These are phyloP conservation scores for Aspergillus fumigatus DNA, from an alignment of 2,329 filamentous ascomycete genomes.

Conservation along the genomic window DNA sequence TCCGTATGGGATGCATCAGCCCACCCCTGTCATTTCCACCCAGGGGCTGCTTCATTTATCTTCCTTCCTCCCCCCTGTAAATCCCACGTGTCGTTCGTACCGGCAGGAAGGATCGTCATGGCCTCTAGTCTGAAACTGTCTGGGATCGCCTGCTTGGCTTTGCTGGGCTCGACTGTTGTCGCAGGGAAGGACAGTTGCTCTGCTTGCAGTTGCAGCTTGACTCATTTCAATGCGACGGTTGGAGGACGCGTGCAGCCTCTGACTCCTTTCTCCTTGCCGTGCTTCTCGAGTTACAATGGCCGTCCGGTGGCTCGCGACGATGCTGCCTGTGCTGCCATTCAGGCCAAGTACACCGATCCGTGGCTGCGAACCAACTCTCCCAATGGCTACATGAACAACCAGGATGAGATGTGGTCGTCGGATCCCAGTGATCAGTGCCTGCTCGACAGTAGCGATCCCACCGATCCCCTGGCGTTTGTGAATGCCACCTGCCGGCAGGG, in stretches of 20 bases:
- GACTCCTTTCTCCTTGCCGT: constrained; percentile 10
- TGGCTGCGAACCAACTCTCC: constrained; percentile 11
- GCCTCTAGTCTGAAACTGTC: too few relatives aligned
- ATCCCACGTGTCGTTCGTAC: too few relatives aligned
- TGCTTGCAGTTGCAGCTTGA: background rate
- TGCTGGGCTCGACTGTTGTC: too few relatives aligned
- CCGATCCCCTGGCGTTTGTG: constrained; percentile 6
- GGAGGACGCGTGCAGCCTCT: constrained; percentile 7
- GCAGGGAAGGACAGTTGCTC: background rate
- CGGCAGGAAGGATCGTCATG: too few relatives aligned
- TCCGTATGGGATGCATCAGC: too few relatives aligned
- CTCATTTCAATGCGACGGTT: constrained; percentile 5
- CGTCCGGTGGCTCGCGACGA: constrained; percentile 1
- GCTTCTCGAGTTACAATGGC: constrained; percentile 12
- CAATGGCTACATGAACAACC: constrained; percentile 20
- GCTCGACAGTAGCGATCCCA: constrained; percentile 13
- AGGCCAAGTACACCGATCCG: constrained; percentile 12
- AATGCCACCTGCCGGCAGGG: constrained; percentile 12
- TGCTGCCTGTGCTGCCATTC: constrained; percentile 5
- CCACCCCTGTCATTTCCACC: too few relatives aligned
- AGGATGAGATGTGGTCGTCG: constrained; percentile 18
- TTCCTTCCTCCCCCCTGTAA: too few relatives aligned
- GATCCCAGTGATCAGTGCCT: constrained; percentile 14
- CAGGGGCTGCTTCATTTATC: too few relatives aligned
- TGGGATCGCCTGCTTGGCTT: too few relatives aligned